Evolutionary conservation across 169 alveolate species (phyloP).

Genomic region (Perkinsus olseni): DNA sequence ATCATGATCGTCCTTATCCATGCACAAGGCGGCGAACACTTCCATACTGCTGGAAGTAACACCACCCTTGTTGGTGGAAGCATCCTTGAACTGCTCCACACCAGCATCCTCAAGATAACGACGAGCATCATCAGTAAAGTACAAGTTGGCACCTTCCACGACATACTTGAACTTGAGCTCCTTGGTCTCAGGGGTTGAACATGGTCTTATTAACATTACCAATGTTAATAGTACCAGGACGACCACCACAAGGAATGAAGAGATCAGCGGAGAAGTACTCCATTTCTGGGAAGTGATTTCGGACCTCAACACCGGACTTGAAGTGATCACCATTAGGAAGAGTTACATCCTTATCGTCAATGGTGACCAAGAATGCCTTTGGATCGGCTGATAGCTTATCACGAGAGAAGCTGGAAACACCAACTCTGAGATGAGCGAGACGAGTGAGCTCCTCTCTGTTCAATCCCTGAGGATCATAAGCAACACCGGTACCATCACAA

Average conservation of each 20-base stretch:
- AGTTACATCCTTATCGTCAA: conserved; percentile 9
- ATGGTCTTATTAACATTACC: conserved; percentile 41
- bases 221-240: conserved; percentile 66
- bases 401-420: too few species aligned
- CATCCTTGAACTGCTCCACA: conserved; percentile 59
- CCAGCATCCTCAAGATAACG: conserved; percentile 55
- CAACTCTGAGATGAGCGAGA: conserved; percentile 32
- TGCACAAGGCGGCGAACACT: conserved; percentile 63
- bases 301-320: too few species aligned
- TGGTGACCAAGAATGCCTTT: conserved; percentile 5
- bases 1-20: conserved; percentile 12
- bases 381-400: too few species aligned
- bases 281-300: conserved; percentile 43
- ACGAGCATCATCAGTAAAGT: conserved; percentile 67
- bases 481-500: conserved; percentile 69
- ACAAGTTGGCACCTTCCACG: conserved; percentile 75
- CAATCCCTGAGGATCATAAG: conserved; percentile 67
- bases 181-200: conserved; percentile 32
- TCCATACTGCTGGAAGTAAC: conserved; percentile 69
- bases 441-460: conserved; percentile 51
- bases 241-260: conserved; percentile 76
- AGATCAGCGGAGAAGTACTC: conserved; percentile 51
- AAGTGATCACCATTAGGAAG: too few species aligned
- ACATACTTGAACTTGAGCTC: conserved; percentile 44
- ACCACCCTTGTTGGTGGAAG: conserved; percentile 73